phyloP scores from a whole-genome alignment of 2,329 filamentous ascomycete species.

The Fonsecaea nubica region DNA sequence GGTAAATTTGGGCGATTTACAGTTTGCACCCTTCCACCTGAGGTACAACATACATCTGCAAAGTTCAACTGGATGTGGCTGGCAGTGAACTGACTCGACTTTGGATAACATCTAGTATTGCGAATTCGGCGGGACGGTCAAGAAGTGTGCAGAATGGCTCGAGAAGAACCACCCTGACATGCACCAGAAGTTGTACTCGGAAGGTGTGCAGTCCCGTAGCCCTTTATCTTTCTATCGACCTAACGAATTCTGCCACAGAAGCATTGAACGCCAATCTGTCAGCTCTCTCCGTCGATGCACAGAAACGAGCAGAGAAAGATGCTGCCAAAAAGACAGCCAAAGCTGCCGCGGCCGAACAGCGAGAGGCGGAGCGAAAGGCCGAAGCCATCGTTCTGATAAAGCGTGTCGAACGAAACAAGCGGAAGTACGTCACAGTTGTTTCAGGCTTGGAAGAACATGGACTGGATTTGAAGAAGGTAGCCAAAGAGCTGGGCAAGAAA shows the following conservation, averaged over 20 bases:
- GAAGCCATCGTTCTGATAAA: slow-evolving; percentile 87
- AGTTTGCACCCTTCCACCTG: slow-evolving; percentile 71
- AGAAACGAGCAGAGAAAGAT: slow-evolving; percentile 94
- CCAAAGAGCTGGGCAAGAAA: slow-evolving; percentile 98
- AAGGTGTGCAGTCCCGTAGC: slow-evolving; percentile 62
- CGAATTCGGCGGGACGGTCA: slow-evolving; percentile 94
- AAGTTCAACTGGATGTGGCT: background rate
- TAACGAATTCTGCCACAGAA: slow-evolving; percentile 57
- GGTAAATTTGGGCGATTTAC: slow-evolving; percentile 19
- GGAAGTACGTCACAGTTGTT: slow-evolving; percentile 95
- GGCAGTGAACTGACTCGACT: background rate
- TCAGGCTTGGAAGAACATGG: slow-evolving; percentile 88
- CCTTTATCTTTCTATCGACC: slow-evolving; percentile 10
- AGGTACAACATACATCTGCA: slow-evolving; percentile 59
- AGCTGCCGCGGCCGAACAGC: slow-evolving; percentile 83
- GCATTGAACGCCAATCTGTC: slow-evolving; percentile 83
- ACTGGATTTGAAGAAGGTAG: slow-evolving; percentile 90
- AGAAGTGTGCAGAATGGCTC: slow-evolving; percentile 98
- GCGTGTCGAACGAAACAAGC: slow-evolving; percentile 96
- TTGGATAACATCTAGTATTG: slow-evolving; percentile 73
- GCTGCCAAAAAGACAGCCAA: slow-evolving; percentile 96
- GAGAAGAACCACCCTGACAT: slow-evolving; percentile 73
- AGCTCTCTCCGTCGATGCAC: slow-evolving; percentile 84
- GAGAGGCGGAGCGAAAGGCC: slow-evolving; percentile 81
- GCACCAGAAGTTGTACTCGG: slow-evolving; percentile 82